Base-by-base conservation (phyloP, 257 asterid genomes). In the Salvia rosmarinus region DNA sequence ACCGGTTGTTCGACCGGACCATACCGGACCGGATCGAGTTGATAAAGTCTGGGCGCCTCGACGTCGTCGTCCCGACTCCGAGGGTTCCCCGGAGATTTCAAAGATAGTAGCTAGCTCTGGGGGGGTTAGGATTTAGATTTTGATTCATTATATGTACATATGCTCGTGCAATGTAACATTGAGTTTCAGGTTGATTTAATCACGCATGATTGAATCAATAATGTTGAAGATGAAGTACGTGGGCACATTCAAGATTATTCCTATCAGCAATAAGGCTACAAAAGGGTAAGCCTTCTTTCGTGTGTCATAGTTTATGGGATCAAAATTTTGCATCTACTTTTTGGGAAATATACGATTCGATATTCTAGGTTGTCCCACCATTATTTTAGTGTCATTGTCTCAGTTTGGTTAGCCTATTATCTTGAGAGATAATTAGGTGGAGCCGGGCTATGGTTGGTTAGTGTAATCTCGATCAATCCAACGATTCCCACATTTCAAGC, bases 61-160 rank as follows among this genome's bases (percentile, higher is more conserved):
- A 84, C 6, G 81, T 78, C 1, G 70, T 73, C 9, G 85, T 80
- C 42, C 89, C 92, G 6, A 91, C 96, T 3, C 98, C 98, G 19
- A 78, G 99, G 79, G 90, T 88, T 32, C 96, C 91, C 4, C 82
- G 85, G 2, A 82, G 86, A 16, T 82, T 86, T 43, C 81, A 76
- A n/a, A 81, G 97, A 64, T 90, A 78, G 75, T 21, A 9, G 13
- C 42, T 10, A 40, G 42, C 34, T 30, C 17, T 52, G 21, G 21
- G 61, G 17, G 35, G 7, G 21, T 11, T 54, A 54, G 19, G 25
- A 20, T 9, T 9, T 51, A 28, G 28, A 16, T 44, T 14, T 32
- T 73, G 25, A 8, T 23, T 23, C 63, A 17, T 52, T 9, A 4
- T 19, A 64, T 75, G 77, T 64, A 69, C 50, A 65, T 74, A 70